phyloP scores from a whole-genome alignment of 805 yeast genomes.

The Pichia insulana region DNA sequence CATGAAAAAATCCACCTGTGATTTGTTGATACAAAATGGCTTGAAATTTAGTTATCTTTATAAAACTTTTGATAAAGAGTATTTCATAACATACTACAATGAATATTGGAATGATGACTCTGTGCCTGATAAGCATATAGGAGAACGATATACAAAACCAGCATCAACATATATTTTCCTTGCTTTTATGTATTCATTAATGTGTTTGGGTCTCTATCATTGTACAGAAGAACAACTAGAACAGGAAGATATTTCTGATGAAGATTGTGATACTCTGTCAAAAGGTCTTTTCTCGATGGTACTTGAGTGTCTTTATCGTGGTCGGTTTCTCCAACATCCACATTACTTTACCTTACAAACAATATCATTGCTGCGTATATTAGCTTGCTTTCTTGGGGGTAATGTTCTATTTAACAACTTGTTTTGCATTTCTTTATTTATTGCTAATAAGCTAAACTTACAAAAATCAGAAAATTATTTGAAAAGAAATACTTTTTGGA shows the following conservation, averaged over 20 bases:
- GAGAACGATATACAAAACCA: slow-evolving; percentile 19
- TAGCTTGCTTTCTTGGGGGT: slow-evolving; percentile 26
- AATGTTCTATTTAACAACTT: slow-evolving; percentile 20
- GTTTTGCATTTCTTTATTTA: slow-evolving; percentile 17
- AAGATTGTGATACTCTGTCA: slow-evolving; percentile 23
- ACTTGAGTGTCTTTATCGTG: slow-evolving; percentile 27
- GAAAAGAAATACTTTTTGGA: slow-evolving; percentile 22
- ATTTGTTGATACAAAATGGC: slow-evolving; percentile 17
- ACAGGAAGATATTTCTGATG: slow-evolving; percentile 17
- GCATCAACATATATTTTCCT: slow-evolving; percentile 24
- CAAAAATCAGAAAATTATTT: slow-evolving; percentile 11
- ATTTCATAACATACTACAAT: slow-evolving; percentile 59
- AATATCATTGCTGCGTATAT: slow-evolving; percentile 21
- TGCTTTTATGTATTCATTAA: slow-evolving; percentile 25
- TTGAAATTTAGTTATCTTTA: slow-evolving; percentile 20
- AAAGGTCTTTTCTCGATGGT: slow-evolving; percentile 25
- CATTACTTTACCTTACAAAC: slow-evolving; percentile 22
- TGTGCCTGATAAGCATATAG: slow-evolving; percentile 20
- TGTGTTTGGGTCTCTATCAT: slow-evolving; percentile 25
- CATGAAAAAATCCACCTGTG: slow-evolving; percentile 17
- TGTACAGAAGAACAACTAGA: slow-evolving; percentile 19
- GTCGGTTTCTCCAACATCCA: slow-evolving; percentile 27
- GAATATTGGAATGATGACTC: slow-evolving; percentile 21
- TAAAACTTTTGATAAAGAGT: slow-evolving; percentile 49
- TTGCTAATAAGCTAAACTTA: slow-evolving; percentile 17